phyloP scores from a whole-genome alignment of 139 green algal genomes.

The Bryopsis sp. region DNA sequence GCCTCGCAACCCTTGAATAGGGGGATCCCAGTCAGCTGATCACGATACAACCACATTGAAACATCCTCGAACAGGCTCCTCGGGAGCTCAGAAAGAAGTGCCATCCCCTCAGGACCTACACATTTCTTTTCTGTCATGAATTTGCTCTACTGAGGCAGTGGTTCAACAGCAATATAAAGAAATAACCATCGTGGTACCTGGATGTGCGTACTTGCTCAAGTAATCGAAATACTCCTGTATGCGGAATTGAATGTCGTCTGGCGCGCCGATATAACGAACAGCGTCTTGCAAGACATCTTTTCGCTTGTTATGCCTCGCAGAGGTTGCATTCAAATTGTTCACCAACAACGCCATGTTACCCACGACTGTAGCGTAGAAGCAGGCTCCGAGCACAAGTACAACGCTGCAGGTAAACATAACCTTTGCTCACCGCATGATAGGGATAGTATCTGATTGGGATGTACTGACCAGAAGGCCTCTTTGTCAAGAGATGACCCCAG shows the following conservation, averaged over 20 bases:
- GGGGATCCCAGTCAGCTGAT: constrained; percentile 34
- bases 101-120: constrained; percentile 43
- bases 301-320: constrained; percentile 41
- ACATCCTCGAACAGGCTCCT: constrained; percentile 41
- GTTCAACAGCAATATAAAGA: background rate
- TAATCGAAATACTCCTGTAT: constrained; percentile 43
- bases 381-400: constrained; percentile 42
- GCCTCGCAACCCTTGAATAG: constrained; percentile 44
- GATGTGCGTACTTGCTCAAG: constrained; percentile 40
- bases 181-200: constrained; percentile 5
- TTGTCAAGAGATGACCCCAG: background rate
- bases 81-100: constrained; percentile 38
- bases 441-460: too few species aligned
- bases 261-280: constrained; percentile 38
- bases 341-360: constrained; percentile 53
- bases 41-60: constrained; percentile 32
- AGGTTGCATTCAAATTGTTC: constrained; percentile 50
- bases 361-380: constrained; percentile 53
- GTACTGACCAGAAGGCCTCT: background rate
- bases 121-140: too few species aligned
- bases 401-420: too few species aligned
- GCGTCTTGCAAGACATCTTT: constrained; percentile 51
- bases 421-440: too few species aligned
- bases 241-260: constrained; percentile 20
- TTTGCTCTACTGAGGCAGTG: too few species aligned